Conservation (phyloP, 1,284 basidiomycete species). For the Trichosporon ovoides region DNA sequence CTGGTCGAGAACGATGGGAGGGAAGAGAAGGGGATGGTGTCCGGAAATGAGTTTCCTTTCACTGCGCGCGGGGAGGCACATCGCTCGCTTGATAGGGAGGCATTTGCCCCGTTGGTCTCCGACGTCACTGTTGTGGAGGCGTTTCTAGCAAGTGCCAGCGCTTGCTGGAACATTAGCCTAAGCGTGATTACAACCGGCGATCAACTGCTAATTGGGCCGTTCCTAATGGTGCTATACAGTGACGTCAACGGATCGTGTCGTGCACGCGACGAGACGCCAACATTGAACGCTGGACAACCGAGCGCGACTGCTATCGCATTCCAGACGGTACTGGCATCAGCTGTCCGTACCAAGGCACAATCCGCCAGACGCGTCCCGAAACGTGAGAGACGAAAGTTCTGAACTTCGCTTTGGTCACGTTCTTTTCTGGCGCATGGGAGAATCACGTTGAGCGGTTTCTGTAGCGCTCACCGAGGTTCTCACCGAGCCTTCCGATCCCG, state of each 20-base stretch:
- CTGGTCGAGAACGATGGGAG: background rate
- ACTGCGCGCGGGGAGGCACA: background rate
- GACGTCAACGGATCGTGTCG: background rate
- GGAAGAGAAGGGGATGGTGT: background rate
- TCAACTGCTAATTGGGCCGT: background rate
- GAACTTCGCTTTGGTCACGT: background rate
- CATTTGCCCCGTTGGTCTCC: background rate
- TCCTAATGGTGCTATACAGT: background rate
- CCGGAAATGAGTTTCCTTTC: background rate
- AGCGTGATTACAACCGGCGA: background rate
- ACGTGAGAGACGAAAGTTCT: background rate
- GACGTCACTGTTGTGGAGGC: conserved; percentile 2
- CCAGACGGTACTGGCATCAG: background rate
- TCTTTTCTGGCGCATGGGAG: background rate
- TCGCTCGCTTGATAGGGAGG: conserved; percentile 2
- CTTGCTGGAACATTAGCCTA: background rate
- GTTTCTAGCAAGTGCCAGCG: background rate
- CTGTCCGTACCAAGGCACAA: background rate
- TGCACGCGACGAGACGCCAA: background rate
- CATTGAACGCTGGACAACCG: background rate
- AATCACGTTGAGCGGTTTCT: background rate
- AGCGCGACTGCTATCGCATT: conserved; percentile 2
- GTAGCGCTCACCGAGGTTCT: background rate
- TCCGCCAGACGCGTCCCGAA: background rate
- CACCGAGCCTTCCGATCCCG: background rate